Percentiles rank a stretch among this genome's conserved stretches.
phyloP scores from a whole-genome alignment of 768 basidiomycete species.

The Lentinula sp. region DNA sequence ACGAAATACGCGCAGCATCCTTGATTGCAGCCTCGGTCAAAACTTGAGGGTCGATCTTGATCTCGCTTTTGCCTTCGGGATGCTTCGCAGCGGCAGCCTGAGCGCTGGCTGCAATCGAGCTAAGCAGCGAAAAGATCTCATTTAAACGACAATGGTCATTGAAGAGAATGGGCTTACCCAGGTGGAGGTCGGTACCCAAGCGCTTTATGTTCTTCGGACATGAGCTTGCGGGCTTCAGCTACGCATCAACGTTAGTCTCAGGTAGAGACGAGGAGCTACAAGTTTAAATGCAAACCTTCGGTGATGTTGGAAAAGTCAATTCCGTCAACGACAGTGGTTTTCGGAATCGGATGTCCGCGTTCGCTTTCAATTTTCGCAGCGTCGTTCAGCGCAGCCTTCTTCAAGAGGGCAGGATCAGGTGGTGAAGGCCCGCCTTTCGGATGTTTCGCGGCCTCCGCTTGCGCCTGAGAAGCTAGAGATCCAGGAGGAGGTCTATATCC shows the following conservation, averaged over 20 bases:
- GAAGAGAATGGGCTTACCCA: slow-evolving; percentile 5
- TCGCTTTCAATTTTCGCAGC: slow-evolving; percentile 11
- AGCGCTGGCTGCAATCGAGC: slow-evolving; percentile 24
- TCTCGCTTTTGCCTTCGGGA: slow-evolving; percentile 10
- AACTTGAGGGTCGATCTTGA: slow-evolving; percentile 6
- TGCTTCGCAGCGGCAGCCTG: slow-evolving; percentile 25
- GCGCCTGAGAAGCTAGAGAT: slow-evolving; percentile 27
- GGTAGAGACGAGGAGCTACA: background rate
- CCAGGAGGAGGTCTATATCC: slow-evolving; percentile 28
- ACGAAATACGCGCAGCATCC: slow-evolving; percentile 15
- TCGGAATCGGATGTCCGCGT: slow-evolving; percentile 5
- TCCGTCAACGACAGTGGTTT: slow-evolving; percentile 7
- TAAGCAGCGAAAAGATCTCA: background rate
- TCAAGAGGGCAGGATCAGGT: background rate
- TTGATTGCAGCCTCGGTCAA: slow-evolving; percentile 12
- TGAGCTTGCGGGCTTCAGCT: slow-evolving; percentile 23
- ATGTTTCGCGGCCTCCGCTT: slow-evolving; percentile 25
- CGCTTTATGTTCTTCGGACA: slow-evolving; percentile 27
- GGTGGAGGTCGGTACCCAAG: slow-evolving; percentile 26
- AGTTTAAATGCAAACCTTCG: slow-evolving; percentile 2
- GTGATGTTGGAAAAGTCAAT: slow-evolving; percentile 8
- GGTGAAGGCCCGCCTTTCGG: slow-evolving; percentile 10
- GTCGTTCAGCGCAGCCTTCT: slow-evolving; percentile 10
- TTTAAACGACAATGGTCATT: background rate
- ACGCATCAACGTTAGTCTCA: background rate